A percentile compares a stretch with the other conserved stretches of the same genome.
phyloP scores from a whole-genome alignment of 2,329 filamentous ascomycete genomes.

The Myriangium duriaei region DNA sequence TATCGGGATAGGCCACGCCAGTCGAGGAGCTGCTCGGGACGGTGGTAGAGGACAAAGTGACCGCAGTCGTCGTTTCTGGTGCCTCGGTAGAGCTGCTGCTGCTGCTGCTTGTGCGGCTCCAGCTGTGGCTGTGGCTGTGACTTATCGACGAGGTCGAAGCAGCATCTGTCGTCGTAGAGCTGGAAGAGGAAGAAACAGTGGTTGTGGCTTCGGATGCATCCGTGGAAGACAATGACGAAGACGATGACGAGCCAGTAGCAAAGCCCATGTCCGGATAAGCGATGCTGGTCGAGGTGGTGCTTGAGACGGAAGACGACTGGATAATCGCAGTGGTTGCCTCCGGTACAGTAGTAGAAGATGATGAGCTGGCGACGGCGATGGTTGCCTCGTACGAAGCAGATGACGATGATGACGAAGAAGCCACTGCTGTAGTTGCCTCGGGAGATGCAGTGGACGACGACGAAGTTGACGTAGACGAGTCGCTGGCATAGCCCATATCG shows the following conservation, averaged over 20 bases:
- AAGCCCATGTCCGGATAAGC: too few relatives aligned
- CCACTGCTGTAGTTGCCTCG: constrained; percentile 18
- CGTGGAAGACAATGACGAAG: constrained; percentile 43
- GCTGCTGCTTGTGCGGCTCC: too few relatives aligned
- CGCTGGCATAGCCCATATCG: too few relatives aligned
- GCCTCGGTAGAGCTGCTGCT: too few relatives aligned
- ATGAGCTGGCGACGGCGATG: constrained; percentile 37
- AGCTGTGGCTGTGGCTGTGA: too few relatives aligned
- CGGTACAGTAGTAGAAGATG: constrained; percentile 26
- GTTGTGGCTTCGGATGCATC: constrained; percentile 21
- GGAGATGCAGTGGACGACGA: constrained; percentile 58
- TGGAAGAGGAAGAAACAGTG: constrained; percentile 23
- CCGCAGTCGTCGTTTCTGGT: too few relatives aligned
- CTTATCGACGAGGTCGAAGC: too few relatives aligned
- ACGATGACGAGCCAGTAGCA: too few relatives aligned
- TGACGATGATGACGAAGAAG: constrained; percentile 8
- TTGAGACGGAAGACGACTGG: constrained; percentile 59
- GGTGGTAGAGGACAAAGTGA: too few relatives aligned
- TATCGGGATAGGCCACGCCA: too few relatives aligned
- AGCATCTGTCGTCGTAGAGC: constrained; percentile 27
- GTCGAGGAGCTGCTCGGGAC: too few relatives aligned
- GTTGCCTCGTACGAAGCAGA: constrained; percentile 22
- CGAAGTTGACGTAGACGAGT: constrained; percentile 44
- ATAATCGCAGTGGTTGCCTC: constrained; percentile 31
- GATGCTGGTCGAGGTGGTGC: too few relatives aligned